These are phyloP conservation scores for Halophytophthora polymorphica DNA, from an alignment of 352 stramenopile species.

Conservation along the genomic window DNA sequence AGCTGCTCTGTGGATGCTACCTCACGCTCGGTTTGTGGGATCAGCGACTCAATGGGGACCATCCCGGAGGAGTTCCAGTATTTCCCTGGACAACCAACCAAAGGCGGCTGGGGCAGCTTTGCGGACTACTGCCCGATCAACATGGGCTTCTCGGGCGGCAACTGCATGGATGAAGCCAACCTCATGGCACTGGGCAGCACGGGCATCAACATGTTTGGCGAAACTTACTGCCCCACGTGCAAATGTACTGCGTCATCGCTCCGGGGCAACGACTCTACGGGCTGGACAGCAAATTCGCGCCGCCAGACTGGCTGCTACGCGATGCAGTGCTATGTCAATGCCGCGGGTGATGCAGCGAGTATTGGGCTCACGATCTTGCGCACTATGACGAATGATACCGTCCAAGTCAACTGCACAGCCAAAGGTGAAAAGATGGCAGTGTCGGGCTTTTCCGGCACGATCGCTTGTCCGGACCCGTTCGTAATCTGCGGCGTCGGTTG, in stretches of 20 bases:
- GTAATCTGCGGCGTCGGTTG: conserved; percentile 40
- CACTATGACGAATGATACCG: conserved; percentile 7
- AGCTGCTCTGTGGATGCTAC: conserved; percentile 68
- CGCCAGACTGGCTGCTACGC: conserved; percentile 62
- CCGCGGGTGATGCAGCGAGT: neutral
- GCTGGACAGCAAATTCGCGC: conserved; percentile 43
- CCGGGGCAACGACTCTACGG: conserved; percentile 44
- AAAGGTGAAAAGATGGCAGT: conserved; percentile 41
- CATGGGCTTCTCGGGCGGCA: conserved; percentile 47
- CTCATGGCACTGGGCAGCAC: conserved; percentile 35
- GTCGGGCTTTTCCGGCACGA: conserved; percentile 39
- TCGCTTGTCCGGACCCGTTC: conserved; percentile 65
- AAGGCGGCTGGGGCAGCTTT: conserved; percentile 47
- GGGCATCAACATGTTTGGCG: conserved; percentile 58
- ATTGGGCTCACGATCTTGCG: conserved; percentile 44
- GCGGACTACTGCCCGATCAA: conserved; percentile 72
- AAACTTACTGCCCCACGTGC: conserved; percentile 68
- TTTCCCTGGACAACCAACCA: conserved; percentile 33
- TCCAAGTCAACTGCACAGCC: conserved; percentile 40
- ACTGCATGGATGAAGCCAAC: conserved; percentile 50
- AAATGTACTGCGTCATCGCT: conserved; percentile 61
- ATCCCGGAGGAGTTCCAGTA: conserved; percentile 63
- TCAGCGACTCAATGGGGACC: conserved; percentile 21
- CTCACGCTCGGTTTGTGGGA: conserved; percentile 49
- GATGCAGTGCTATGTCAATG: conserved; percentile 39